A percentile compares a stretch with the other conserved stretches of the same genome.
Evolutionary conservation across 768 basidiomycete genomes (phyloP).

Genomic region (Suillus ampliporus): DNA sequence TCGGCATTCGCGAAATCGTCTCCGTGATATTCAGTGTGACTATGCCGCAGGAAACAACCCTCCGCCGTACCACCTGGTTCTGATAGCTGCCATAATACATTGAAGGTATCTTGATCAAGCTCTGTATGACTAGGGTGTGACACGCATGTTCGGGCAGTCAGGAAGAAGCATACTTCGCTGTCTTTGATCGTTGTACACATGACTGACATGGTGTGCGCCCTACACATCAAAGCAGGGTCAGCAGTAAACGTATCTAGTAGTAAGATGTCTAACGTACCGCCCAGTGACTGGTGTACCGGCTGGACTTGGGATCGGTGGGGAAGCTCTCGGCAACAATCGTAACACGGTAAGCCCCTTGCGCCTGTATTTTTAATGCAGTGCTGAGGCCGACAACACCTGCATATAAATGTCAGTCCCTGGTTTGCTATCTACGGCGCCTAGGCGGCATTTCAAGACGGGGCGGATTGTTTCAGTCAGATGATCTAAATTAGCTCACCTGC

Average conservation of each 20-base stretch:
- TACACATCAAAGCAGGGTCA: slow-evolving; percentile 29
- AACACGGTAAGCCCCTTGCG: slow-evolving; percentile 64
- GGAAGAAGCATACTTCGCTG: slow-evolving; percentile 54
- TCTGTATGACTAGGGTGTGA: slow-evolving; percentile 40
- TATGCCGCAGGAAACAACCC: slow-evolving; percentile 65
- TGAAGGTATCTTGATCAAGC: slow-evolving; percentile 75
- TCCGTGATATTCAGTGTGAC: slow-evolving; percentile 64
- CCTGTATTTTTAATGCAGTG: slow-evolving; percentile 73
- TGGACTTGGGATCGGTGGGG: slow-evolving; percentile 72
- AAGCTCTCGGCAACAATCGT: slow-evolving; percentile 73
- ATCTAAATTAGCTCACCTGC: slow-evolving; percentile 52
- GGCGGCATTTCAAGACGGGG: no score
- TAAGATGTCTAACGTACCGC: slow-evolving; percentile 57
- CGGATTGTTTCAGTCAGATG: no score
- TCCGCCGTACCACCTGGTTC: slow-evolving; percentile 59
- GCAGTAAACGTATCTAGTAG: not conserved
- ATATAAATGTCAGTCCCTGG: no score
- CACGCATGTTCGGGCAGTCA: not conserved
- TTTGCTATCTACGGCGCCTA: slow-evolving; percentile 34
- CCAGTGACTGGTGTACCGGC: slow-evolving; percentile 82
- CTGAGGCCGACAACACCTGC: slow-evolving; percentile 76
- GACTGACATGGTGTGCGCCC: slow-evolving; percentile 83
- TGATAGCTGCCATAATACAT: slow-evolving; percentile 77
- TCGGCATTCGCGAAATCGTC: slow-evolving; percentile 37
- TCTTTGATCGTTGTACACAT: slow-evolving; percentile 53